These are phyloP conservation scores for Rachicladosporium sp. DNA, from an alignment of 2,329 filamentous ascomycete species.

Conservation along the genomic window DNA sequence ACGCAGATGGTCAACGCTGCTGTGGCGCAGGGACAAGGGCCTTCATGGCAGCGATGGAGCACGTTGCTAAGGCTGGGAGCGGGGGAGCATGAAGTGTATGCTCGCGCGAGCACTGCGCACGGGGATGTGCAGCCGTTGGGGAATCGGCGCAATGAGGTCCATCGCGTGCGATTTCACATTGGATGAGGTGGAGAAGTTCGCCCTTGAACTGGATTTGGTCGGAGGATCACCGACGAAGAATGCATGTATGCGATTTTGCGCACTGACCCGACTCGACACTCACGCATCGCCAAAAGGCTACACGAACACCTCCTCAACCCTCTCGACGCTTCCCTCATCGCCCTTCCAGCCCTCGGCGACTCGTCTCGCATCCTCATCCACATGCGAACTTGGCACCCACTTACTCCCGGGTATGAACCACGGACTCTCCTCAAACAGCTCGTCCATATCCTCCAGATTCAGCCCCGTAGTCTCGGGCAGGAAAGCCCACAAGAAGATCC, in stretches of 20 bases:
- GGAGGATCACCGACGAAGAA: no score
- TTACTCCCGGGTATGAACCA: constrained; percentile 13
- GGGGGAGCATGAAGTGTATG: constrained; percentile 5
- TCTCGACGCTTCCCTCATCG: no score
- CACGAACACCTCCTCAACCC: no score
- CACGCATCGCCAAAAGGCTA: no score
- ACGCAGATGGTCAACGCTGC: constrained; percentile 1
- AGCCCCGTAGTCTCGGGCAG: constrained; percentile 59
- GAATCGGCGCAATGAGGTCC: constrained; percentile 16
- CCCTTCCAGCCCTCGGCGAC: constrained; percentile 2
- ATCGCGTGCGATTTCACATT: constrained; percentile 11
- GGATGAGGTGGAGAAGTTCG: no score
- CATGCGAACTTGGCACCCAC: constrained; percentile 13
- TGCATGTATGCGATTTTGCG: no score
- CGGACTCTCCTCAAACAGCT: constrained; percentile 14
- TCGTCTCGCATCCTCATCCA: constrained; percentile 9
- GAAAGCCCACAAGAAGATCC: constrained; percentile 45
- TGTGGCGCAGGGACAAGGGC: neutral
- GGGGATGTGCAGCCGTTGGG: constrained; percentile 13
- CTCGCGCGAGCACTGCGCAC: constrained; percentile 8
- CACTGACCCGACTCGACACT: no score
- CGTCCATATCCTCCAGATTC: constrained; percentile 15
- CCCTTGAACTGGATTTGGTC: no score
- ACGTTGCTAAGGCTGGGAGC: neutral
- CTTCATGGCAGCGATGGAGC: constrained; percentile 12